Evolutionary conservation across 2,329 filamentous ascomycete genomes (phyloP).

Genomic region (Bimuria novae-zelandiae): DNA sequence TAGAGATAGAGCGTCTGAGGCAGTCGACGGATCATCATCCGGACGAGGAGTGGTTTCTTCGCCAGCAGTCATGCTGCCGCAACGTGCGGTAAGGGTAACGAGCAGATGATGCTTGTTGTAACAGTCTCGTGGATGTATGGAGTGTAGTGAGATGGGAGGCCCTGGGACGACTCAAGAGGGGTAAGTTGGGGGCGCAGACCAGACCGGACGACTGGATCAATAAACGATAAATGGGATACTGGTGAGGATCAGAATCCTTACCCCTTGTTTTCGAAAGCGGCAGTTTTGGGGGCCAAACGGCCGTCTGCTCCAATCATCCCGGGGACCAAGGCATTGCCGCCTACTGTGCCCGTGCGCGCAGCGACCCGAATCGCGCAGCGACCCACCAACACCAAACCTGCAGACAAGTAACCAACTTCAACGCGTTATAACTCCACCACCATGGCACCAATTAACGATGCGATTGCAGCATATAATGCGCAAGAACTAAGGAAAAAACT

Average conservation of each 20-base stretch:
- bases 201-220: not conserved
- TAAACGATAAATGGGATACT: not conserved
- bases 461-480: too few species aligned
- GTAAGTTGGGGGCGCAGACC: not conserved
- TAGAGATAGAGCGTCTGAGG: constrained; percentile 15
- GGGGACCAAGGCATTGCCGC: not conserved
- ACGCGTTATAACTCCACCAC: too few species aligned
- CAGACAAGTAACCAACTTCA: too few species aligned
- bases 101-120: not conserved
- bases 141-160: not conserved
- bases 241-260: constrained; percentile 8
- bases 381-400: too few species aligned
- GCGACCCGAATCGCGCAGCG: too few species aligned
- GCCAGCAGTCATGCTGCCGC: constrained; percentile 6
- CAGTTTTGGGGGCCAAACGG: not conserved
- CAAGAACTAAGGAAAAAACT: too few species aligned
- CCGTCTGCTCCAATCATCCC: not conserved
- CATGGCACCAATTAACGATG: too few species aligned
- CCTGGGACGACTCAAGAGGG: too few species aligned
- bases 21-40: constrained; percentile 10
- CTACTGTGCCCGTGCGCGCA: too few species aligned
- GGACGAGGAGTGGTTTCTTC: not conserved
- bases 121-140: not conserved
- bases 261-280: not conserved
- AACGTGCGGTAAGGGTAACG: not conserved